Base-by-base conservation (phyloP, 164 flowering plant genomes). In the Annona cherimola region DNA sequence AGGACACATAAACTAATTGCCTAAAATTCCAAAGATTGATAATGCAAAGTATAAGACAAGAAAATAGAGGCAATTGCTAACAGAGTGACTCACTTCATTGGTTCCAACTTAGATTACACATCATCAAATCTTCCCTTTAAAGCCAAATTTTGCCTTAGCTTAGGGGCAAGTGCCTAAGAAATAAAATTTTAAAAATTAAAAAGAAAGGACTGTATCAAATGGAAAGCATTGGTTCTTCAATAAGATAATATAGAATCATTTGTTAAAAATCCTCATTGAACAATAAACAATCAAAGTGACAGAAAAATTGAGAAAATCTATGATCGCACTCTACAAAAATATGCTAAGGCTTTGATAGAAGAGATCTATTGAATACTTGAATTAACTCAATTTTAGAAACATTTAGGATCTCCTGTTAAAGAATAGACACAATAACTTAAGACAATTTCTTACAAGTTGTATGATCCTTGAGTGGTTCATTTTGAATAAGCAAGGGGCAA, bases 111-210 rank as follows among this genome's bases (percentile, higher is more conserved):
- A 18, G 83, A 74, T 74, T 96, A 94, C 61, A 87, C 71, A 50
- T 84, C 89, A 80, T 85, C 94, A 80, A 86, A 78, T 77, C 73
- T 84, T 67, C 86, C 77, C 83, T 84, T 87, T n/a, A 88, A 69
- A n/a, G 73, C 72, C 61, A 88, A 42, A 44, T 83, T 73, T 60
- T 60, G 85, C 85, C 90, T 89, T 14, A 86, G 70, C 66, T 76
- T 87, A 68, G 75, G 68, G 2, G 90, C 89, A 62, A 90, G 89
- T 77, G 87, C 90, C 97, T 92, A 73, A 19, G 5, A 35, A 73
- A 70, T 66, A 39, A 16, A n/a, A 6, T n/a, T n/a, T 43, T 40
- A 14, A 42, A 73, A 68, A n/a, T n/a, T n/a, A n/a, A n/a, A n/a
- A n/a, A n/a, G n/a, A 68, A 46, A 14, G 14, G 8, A 5, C 11